Evolutionary conservation across 805 yeast genomes (phyloP), one percentile per base, ranked within the genome.

Genomic region (Wickerhamia fluorescens): DNA sequence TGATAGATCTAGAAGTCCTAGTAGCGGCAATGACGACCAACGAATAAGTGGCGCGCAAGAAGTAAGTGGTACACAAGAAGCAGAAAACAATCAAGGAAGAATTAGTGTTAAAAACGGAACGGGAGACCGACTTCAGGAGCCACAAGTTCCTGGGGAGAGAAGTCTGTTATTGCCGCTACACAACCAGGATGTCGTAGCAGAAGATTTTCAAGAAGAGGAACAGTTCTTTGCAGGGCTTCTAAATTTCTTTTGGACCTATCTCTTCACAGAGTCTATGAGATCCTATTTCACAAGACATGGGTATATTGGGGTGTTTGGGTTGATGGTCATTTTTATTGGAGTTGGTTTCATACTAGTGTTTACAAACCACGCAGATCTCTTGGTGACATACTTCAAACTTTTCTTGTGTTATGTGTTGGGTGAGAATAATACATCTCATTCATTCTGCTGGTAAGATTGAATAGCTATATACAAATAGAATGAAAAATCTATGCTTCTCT

Each of bases 401-500:
- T 7, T 18, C 9, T 18, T 18, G 7, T 18, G 20, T 18, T 18
- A 8, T 18, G 7, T 18, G 20, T 18, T 18, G 7, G 20, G 20
- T 8, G 20, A 10, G 20, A 10, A 18, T 8, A 10, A 18, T 7
- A 18, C 20, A 10, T 7, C 20, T 10, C 20, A 18, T 18, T 18
- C 20, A 18, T 18, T 18, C 10, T 18, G 20, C 20, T 18, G 20
- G 20, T 7, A n/a, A n/a, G n/a, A n/a, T n/a, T n/a, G n/a, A n/a
- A n/a, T n/a, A n/a, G n/a, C n/a, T n/a, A n/a, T n/a, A n/a, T n/a
- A n/a, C n/a, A n/a, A n/a, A n/a, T n/a, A n/a, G n/a, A n/a, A n/a
- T 8, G 17, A 23, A 21, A 24, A 20, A 14, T 28, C 16, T 25
- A 30, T 37, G 27, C 47, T 34, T 61, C 94, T 73, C 45, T 94